Percentiles rank a stretch among this genome's conserved stretches.
These are phyloP conservation scores for Rhodamnia argentea DNA, from an alignment of 345 rosid genomes.

Conservation along the genomic window DNA sequence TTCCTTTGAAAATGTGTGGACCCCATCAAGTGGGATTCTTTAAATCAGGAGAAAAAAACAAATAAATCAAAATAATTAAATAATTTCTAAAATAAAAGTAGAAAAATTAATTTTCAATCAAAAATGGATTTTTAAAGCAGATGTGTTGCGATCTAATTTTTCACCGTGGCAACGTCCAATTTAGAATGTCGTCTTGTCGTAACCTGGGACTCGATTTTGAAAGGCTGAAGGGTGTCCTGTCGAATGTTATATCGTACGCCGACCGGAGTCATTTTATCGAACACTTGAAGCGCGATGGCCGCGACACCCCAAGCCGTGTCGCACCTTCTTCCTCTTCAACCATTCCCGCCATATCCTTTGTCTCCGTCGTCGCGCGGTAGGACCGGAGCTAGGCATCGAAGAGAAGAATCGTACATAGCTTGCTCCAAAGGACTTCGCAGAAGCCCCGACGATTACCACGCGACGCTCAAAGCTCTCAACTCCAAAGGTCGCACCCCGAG, in stretches of 20 bases:
- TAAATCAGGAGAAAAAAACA: too few species aligned
- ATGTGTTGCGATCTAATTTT: neutral
- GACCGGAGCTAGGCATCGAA: neutral
- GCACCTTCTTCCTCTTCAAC: neutral
- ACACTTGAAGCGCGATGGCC: neutral
- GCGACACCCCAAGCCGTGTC: neutral
- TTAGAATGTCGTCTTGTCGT: neutral
- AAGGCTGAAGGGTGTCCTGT: neutral
- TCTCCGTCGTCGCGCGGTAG: neutral
- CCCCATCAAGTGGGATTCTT: too few species aligned
- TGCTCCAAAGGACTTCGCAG: slow-evolving; percentile 15
- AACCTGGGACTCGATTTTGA: neutral
- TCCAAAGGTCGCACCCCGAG: slow-evolving; percentile 77
- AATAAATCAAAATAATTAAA: too few species aligned
- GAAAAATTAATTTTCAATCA: too few species aligned
- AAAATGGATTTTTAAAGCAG: too few species aligned
- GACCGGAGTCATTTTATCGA: neutral
- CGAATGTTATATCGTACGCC: neutral
- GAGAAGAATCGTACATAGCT: slow-evolving; percentile 6
- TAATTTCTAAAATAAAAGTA: too few species aligned
- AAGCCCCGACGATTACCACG: slow-evolving; percentile 72
- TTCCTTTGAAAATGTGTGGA: neutral
- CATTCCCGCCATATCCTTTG: neutral
- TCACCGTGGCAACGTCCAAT: neutral
- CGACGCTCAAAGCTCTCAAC: slow-evolving; percentile 78